Evolutionary conservation across 805 yeast species (phyloP).

Genomic region (Yarrowia sp.): DNA sequence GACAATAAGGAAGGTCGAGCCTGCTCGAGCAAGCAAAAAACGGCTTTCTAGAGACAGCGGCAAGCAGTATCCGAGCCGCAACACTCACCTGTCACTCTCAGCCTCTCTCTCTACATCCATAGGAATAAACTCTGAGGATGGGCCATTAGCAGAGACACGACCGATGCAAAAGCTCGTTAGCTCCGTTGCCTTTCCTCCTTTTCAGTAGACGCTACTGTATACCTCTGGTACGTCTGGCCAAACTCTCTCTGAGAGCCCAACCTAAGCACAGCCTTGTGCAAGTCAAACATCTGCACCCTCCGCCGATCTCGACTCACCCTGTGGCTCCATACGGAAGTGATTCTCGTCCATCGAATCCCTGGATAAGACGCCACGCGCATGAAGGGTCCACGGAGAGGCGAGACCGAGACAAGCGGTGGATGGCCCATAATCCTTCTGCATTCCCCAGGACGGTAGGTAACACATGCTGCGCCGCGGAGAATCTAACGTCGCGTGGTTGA

Average conservation of each 20-base stretch:
- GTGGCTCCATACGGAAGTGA: constrained; percentile 9
- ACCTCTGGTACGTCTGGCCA: neutral
- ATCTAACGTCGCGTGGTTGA: neutral
- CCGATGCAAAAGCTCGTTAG: neutral
- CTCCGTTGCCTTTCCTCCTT: constrained; percentile 15
- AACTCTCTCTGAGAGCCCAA: constrained; percentile 1
- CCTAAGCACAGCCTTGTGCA: constrained; percentile 25
- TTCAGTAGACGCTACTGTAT: constrained; percentile 13
- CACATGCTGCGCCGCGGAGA: constrained; percentile 9
- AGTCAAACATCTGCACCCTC: neutral
- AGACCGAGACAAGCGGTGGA: no score
- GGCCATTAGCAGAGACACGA: constrained; percentile 8
- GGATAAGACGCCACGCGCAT: constrained; percentile 35
- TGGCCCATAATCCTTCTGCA: no score
- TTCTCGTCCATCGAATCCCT: constrained; percentile 20
- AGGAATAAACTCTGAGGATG: neutral
- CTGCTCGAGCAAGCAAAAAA: no score
- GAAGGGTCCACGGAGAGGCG: constrained; percentile 13
- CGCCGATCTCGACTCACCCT: constrained; percentile 25
- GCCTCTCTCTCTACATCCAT: neutral
- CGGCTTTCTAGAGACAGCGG: no score
- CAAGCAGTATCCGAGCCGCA: neutral
- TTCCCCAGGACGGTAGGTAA: no score
- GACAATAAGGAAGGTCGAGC: no score
- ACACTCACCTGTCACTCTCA: no score